Base-by-base conservation (phyloP, 2,329 filamentous ascomycete genomes). In the Cercospora sp. region DNA sequence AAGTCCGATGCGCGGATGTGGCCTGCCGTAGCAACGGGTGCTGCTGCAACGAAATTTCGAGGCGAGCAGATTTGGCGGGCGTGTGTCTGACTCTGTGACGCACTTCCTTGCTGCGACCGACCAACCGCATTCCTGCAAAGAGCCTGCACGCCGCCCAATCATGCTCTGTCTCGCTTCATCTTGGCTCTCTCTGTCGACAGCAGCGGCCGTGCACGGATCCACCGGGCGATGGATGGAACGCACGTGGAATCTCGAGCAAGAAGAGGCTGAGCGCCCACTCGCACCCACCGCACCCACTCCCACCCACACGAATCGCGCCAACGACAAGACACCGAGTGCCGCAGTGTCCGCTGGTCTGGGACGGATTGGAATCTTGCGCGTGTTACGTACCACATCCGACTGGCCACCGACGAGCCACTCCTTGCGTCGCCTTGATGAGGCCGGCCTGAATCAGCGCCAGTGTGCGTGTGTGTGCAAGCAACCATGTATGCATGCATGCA, bases 11-110 rank as follows among this genome's bases (percentile, higher is more conserved):
- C 30, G 9, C 12, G 18, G 13, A 2, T 45, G 28, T 53, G 21
- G 53, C 66, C 60, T 6, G 40, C 66, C 66, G 69, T 66, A 61
- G 37, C 49, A 21, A 37, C 40, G 34, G 55, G 10, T 12, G 18
- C 28, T 61, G 24, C 49, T 37, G 24, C 40, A 18, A 43, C 37
- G 51, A 57, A 57, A 58, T 62, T 45, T 32, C 66, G 66, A 67
- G 62, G 63, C 66, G 65, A 66, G 64, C 66, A 51, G 12, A 32
- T 57, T 18, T 16, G 24, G 30, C 34, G 34, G 34, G 34, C 34
- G 34, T 10, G 18, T 40, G 34, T 40, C 34, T 28, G 53, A n/a
- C n/a, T 57, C 24, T 30, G 12, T 57, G 51, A 55, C 53, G 24
- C 53, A 57, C 6, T 32, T 24, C 26, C 24, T 30, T 55, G 18